Conservation (phyloP, 164 flowering plant species). For the Magnolia kwangsiensis region DNA sequence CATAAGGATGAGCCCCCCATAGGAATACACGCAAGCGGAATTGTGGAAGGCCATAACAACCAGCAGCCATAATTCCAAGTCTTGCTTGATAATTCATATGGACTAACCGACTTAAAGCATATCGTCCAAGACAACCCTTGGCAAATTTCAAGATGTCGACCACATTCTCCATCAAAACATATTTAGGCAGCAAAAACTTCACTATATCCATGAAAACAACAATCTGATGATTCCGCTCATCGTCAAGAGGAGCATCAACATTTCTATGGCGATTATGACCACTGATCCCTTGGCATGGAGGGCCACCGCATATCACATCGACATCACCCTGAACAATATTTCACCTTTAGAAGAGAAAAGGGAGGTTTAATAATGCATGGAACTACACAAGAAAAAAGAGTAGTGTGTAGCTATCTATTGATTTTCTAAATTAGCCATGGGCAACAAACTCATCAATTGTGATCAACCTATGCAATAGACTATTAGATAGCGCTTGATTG, state of each 20-base stretch:
- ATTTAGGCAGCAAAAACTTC: slow-evolving; percentile 61
- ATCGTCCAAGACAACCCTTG: slow-evolving; percentile 56
- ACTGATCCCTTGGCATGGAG: slow-evolving; percentile 95
- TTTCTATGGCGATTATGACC: slow-evolving; percentile 81
- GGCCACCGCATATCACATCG: slow-evolving; percentile 90
- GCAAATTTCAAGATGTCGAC: slow-evolving; percentile 67
- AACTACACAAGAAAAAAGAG: slow-evolving; percentile 21
- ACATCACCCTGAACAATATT: slow-evolving; percentile 57
- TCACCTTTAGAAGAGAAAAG: slow-evolving; percentile 20
- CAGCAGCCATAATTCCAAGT: slow-evolving; percentile 82
- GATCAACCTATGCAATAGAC: too few species aligned
- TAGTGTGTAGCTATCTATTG: background rate
- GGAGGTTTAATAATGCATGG: slow-evolving; percentile 49
- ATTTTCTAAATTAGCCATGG: too few species aligned
- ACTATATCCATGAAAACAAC: slow-evolving; percentile 76
- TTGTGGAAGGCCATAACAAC: slow-evolving; percentile 83
- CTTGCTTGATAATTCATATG: slow-evolving; percentile 66
- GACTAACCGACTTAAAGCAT: slow-evolving; percentile 65
- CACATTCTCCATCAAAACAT: slow-evolving; percentile 88
- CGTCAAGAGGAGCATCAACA: slow-evolving; percentile 44
- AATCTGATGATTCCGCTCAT: slow-evolving; percentile 66
- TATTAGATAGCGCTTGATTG: too few species aligned
- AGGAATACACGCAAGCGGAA: slow-evolving; percentile 75
- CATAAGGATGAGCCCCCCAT: slow-evolving; percentile 74
- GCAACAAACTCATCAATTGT: too few species aligned